A percentile compares a stretch with the other conserved stretches of the same genome.
Conservation (phyloP, 1,139 yeast genomes). For the Yamadazyma buinensis region DNA sequence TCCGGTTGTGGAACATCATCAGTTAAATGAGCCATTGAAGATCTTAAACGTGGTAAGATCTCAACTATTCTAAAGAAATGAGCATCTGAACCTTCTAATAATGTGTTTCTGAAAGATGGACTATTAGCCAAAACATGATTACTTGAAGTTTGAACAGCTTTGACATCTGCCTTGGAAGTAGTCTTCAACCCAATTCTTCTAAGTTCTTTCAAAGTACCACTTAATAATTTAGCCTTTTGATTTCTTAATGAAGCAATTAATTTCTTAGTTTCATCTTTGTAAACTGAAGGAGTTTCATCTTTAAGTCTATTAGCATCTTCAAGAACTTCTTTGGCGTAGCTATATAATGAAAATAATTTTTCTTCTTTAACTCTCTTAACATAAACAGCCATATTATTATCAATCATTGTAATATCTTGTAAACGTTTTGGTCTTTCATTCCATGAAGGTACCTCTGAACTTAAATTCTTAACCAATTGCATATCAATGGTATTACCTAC, state of each 20-base stretch:
- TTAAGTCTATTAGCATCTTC: conserved; percentile 61
- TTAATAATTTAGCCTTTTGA: conserved; percentile 74
- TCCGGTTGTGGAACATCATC: conserved; percentile 77
- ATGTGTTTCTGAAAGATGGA: conserved; percentile 36
- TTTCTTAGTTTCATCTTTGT: conserved; percentile 74
- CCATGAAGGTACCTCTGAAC: conserved; percentile 43
- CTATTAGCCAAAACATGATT: conserved; percentile 58
- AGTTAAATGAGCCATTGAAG: conserved; percentile 55
- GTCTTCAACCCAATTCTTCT: conserved; percentile 72
- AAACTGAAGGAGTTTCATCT: conserved; percentile 70
- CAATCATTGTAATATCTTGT: conserved; percentile 47
- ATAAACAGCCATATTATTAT: conserved; percentile 52
- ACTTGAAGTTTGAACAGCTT: conserved; percentile 58
- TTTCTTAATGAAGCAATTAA: conserved; percentile 66
- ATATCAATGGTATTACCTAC: conserved; percentile 15
- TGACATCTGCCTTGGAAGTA: conserved; percentile 61
- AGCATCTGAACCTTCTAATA: conserved; percentile 48
- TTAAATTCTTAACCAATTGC: conserved; percentile 13
- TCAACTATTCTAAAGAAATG: conserved; percentile 73
- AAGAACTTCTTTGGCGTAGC: conserved; percentile 51
- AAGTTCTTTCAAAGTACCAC: conserved; percentile 72
- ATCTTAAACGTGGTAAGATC: conserved; percentile 72
- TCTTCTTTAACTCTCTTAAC: conserved; percentile 31
- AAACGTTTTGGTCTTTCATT: conserved; percentile 52
- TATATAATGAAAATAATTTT: conserved; percentile 39